Percentiles rank a stretch among this genome's conserved stretches.
Evolutionary conservation across 1,139 yeast species (phyloP).

Genomic region (Taiozyma sp.): DNA sequence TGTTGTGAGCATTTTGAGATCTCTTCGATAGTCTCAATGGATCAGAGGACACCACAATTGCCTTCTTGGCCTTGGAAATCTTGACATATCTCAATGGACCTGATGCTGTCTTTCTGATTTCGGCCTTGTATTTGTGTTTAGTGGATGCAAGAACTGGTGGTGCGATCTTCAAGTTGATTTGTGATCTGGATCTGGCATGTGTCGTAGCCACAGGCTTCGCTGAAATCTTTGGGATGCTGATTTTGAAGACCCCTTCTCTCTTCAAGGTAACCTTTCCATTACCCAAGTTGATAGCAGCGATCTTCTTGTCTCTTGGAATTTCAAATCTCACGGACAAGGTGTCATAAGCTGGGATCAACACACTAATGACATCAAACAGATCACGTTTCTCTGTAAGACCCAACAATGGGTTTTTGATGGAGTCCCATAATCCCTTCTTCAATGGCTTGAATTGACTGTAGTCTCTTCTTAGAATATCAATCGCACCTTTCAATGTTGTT

Average conservation of each 20-base stretch:
- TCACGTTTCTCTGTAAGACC: conserved; percentile 57
- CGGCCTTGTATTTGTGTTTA: conserved; percentile 11
- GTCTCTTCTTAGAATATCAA: conserved; percentile 60
- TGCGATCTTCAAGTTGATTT: conserved; percentile 6
- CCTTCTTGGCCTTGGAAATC: conserved; percentile 14
- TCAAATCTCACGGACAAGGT: conserved; percentile 55
- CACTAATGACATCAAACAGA: conserved; percentile 58
- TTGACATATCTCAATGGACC: conserved; percentile 23
- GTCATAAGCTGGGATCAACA: conserved; percentile 62
- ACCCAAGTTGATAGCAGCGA: conserved; percentile 47
- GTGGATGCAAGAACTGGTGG: conserved; percentile 1
- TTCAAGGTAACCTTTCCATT: conserved; percentile 25
- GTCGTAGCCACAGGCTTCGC: not conserved
- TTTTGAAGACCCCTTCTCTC: conserved; percentile 31
- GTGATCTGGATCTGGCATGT: conserved; percentile 5
- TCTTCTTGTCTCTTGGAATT: conserved; percentile 62
- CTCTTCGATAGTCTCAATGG: conserved; percentile 16
- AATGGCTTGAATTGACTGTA: conserved; percentile 62
- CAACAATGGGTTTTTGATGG: conserved; percentile 55
- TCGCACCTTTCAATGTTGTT: conserved; percentile 37
- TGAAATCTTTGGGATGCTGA: conserved; percentile 24
- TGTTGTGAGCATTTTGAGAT: not conserved
- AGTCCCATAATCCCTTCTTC: conserved; percentile 57
- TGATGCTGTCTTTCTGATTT: conserved; percentile 14
- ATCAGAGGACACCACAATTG: conserved; percentile 20